Evolutionary conservation across 1,284 basidiomycete genomes (phyloP), one percentile per base, ranked within the genome.

Genomic region (Vanrija sp.): DNA sequence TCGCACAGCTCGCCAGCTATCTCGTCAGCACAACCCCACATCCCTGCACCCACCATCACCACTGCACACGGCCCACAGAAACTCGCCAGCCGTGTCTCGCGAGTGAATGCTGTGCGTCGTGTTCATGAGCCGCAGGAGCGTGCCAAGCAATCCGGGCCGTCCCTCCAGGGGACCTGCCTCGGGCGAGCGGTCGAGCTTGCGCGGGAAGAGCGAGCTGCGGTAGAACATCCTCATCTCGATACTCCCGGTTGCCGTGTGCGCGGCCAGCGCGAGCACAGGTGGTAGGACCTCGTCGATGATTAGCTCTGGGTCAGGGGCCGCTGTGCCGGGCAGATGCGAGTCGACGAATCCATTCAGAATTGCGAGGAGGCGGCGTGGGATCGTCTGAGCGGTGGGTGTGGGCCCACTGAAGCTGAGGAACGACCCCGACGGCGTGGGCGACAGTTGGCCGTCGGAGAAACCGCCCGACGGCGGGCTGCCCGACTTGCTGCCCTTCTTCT

Each of bases 21-120:
- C 5, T 3, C 8, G 54, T 52, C 43, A 56, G 49, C 25, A 45
- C 18, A 47, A 18, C 46, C 35, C 18, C 22, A 19, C 6, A 15
- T 27, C 7, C 14, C 14, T 18, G 16, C 18, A 73, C 84, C 70
- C 68, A 90, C 89, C 83, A 73, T 94, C 84, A 2, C 82, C 85
- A 59, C 88, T 85, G 62, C 87, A 89, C 59, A 90, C 78, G 0
- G 85, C 83, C 72, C 82, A 96, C 39, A 96, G 74, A 78, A 95
- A 79, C 75, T 95, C 91, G n/a, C 91, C 90, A 4, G 85, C 81
- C 3, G 85, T 78, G 60, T 84, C 83, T 65, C 89, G 87, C 59
- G 88, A 75, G 47, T 84, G 79, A 6, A 77, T 72, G 68, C 93
- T 84, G 62, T 86, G 84, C 0, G 91, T 82, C 55, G 83, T 84